Base-by-base conservation (phyloP, 495 filamentous ascomycete genomes). In the Penicillium paxilli region DNA sequence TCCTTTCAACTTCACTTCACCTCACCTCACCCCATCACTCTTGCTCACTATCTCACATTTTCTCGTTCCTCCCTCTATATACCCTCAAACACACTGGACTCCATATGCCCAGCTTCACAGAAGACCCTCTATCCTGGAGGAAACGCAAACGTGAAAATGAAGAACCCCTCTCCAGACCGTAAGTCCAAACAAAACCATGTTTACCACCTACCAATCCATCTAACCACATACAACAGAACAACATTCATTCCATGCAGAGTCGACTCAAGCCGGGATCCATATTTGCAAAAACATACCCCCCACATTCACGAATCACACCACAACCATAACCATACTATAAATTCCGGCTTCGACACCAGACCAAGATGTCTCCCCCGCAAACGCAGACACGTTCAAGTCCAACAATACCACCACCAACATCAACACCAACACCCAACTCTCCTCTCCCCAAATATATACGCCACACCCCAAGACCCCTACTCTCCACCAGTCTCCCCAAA, bases 71-170 rank as follows among this genome's bases (percentile, higher is more conserved):
- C n/a, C n/a, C n/a, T n/a, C n/a, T n/a, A 12, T 32, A 32, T 32
- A 32, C 30, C 30, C 30, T 32, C 30, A 32, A 1, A 32, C n/a
- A 32, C 2, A 5, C 16, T n/a, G 35, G 16, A 38, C 2, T 11
- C 16, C 35, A 38, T 8, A 71, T 73, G 70, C 63, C 69, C 21
- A 58, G 66, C 5, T 38, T 38, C 16, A 16, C 35, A 20, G 35
- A 38, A 1, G 35, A 38, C 11, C 6, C 35, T 16, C 14, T 38
- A 12, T 14, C 35, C 35, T 58, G 67, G 46, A 69, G 54, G 44
- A 75, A 75, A 59, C 59, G 72, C 38, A 75, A 74, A 54, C 62
- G 71, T 26, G 67, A 75, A 17, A 62, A 68, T 49, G 52, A 67
- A 47, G 66, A 69, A 22, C 23, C 49, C 20, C 44, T 66, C 22